Conservation (phyloP, 768 basidiomycete genomes). For the Serpula lacrymans region DNA sequence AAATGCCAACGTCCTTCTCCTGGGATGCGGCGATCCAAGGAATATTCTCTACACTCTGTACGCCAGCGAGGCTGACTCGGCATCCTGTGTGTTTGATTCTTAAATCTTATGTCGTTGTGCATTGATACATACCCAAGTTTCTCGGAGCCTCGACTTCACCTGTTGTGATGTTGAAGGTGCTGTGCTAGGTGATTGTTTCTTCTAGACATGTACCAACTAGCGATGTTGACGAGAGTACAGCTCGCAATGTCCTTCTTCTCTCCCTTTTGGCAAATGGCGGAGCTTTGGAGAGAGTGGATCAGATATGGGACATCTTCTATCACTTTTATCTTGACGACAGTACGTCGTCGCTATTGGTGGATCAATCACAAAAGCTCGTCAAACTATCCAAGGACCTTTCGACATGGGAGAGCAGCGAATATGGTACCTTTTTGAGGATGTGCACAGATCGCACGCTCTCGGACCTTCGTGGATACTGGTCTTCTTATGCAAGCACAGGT, state of each 20-base stretch:
- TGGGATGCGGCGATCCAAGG: conserved; percentile 57
- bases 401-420: conserved; percentile 24
- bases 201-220: background rate
- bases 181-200: conserved; percentile 20
- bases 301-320: conserved; percentile 30
- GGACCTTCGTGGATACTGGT: conserved; percentile 19
- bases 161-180: conserved; percentile 29
- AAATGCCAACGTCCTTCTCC: conserved; percentile 44
- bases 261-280: conserved; percentile 23
- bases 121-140: conserved; percentile 17
- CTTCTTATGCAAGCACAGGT: conserved; percentile 10
- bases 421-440: conserved; percentile 18
- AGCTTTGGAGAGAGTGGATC: conserved; percentile 11
- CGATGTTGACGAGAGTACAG: conserved; percentile 6
- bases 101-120: background rate
- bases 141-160: conserved; percentile 24
- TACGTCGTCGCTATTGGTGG: conserved; percentile 20
- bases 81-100: conserved; percentile 9
- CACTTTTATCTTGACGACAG: conserved; percentile 23
- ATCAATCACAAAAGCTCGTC: conserved; percentile 22
- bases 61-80: conserved; percentile 9
- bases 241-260: conserved; percentile 26
- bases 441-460: conserved; percentile 22
- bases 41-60: conserved; percentile 50
- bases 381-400: conserved; percentile 12